phyloP scores from a whole-genome alignment of 1,139 yeast genomes.

The Dujonia santamariae region DNA sequence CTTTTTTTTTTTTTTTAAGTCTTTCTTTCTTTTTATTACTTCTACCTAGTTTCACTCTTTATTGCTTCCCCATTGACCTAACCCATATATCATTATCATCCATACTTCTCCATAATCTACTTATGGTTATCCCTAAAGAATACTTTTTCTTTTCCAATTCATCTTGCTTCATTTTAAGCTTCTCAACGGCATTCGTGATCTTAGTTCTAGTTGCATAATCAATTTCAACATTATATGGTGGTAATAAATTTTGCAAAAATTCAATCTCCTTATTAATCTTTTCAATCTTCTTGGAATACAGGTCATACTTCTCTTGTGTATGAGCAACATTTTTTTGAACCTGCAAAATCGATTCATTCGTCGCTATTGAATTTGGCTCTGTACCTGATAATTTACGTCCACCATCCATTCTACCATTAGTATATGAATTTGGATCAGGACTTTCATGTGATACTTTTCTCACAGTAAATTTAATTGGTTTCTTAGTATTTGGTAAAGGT shows the following conservation, averaged over 20 bases:
- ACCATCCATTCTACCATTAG: conserved; percentile 4
- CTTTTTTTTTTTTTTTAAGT: too few relatives aligned
- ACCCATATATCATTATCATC: conserved; percentile 49
- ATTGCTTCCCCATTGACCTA: conserved; percentile 14
- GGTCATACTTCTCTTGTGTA: conserved; percentile 37
- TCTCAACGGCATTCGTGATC: conserved; percentile 42
- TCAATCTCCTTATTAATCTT: conserved; percentile 43
- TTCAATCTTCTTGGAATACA: conserved; percentile 26
- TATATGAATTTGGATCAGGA: conserved; percentile 11
- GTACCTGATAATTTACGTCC: too few relatives aligned
- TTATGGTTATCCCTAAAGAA: conserved; percentile 40
- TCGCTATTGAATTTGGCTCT: background rate
- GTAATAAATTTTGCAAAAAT: conserved; percentile 38
- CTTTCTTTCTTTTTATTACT: too few relatives aligned
- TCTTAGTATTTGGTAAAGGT: conserved; percentile 18
- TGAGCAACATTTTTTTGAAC: conserved; percentile 6
- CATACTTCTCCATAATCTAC: conserved; percentile 43
- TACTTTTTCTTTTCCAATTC: conserved; percentile 44
- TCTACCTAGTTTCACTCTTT: too few relatives aligned
- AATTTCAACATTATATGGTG: conserved; percentile 45
- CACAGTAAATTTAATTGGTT: conserved; percentile 42
- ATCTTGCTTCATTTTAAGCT: conserved; percentile 38
- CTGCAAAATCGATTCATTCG: conserved; percentile 5
- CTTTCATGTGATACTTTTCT: conserved; percentile 40
- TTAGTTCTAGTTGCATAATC: conserved; percentile 43